These are phyloP conservation scores for Mycena capillaripes DNA, from an alignment of 768 basidiomycete genomes.

Conservation along the genomic window DNA sequence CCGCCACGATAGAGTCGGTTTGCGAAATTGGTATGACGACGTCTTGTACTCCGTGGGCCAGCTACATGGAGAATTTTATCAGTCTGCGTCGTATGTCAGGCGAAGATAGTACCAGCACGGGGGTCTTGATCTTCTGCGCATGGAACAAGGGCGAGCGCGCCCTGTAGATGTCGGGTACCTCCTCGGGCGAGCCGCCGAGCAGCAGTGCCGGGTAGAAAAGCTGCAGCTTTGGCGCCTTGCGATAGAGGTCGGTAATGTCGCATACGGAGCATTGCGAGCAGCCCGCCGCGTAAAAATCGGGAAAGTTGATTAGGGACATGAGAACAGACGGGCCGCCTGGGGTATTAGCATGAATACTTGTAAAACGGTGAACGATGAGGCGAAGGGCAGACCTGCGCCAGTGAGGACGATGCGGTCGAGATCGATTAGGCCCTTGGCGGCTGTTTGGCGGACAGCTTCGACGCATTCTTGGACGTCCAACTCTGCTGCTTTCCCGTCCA, in stretches of 20 bases:
- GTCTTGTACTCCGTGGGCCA: conserved; percentile 15
- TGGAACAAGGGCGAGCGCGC: conserved; percentile 23
- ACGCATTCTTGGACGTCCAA: conserved; percentile 25
- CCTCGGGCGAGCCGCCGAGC: conserved; percentile 17
- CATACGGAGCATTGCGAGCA: conserved; percentile 12
- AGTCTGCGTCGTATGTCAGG: too few relatives aligned
- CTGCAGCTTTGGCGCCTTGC: conserved; percentile 24
- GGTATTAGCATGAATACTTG: not conserved
- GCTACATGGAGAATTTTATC: too few relatives aligned
- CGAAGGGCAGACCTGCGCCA: conserved; percentile 7
- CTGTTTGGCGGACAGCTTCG: conserved; percentile 11
- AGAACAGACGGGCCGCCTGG: conserved; percentile 26
- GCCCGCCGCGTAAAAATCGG: conserved; percentile 23
- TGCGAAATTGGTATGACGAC: conserved; percentile 10
- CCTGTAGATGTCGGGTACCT: conserved; percentile 17
- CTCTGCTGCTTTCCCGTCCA: conserved; percentile 7
- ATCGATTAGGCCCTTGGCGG: conserved; percentile 14
- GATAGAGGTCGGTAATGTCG: conserved; percentile 9
- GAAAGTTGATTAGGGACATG: conserved; percentile 25
- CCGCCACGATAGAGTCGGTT: conserved; percentile 11
- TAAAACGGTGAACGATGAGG: not conserved
- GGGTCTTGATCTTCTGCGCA: conserved; percentile 11
- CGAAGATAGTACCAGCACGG: not conserved
- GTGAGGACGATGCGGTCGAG: conserved; percentile 10
- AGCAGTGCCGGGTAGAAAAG: conserved; percentile 3